Evolutionary conservation across 192 early-diverging fungal species (phyloP).

Genomic region (Coemansia asiatica): DNA sequence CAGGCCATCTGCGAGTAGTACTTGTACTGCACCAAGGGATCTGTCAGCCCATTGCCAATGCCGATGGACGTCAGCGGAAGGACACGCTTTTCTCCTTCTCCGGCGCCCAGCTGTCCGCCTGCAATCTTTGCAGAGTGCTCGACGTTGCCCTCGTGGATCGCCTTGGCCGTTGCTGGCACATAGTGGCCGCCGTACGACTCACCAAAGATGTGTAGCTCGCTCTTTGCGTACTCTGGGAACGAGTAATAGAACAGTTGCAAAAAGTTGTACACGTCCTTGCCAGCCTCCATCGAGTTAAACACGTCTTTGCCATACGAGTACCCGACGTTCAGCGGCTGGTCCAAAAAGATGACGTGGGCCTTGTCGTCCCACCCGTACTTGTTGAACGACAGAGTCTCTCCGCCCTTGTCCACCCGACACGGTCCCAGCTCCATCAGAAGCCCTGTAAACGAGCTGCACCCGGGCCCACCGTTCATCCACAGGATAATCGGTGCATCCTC

Average conservation of each 20-base stretch:
- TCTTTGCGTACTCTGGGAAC: conserved; percentile 76
- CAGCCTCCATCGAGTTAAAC: conserved; percentile 71
- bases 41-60: conserved; percentile 91
- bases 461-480: conserved; percentile 85
- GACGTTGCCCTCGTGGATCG: conserved; percentile 79
- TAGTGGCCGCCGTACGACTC: conserved; percentile 92
- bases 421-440: conserved; percentile 85
- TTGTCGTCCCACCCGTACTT: conserved; percentile 86
- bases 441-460: conserved; percentile 77
- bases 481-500: conserved; percentile 72
- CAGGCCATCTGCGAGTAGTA: conserved; percentile 80
- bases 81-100: conserved; percentile 51
- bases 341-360: conserved; percentile 82
- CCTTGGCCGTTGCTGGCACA: conserved; percentile 83
- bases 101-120: conserved; percentile 18
- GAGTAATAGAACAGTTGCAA: conserved; percentile 88
- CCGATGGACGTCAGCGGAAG: conserved; percentile 76
- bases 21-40: conserved; percentile 86
- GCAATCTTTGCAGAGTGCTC: conserved; percentile 35
- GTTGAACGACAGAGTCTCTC: conserved; percentile 67
- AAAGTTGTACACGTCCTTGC: conserved; percentile 87
- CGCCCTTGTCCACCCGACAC: conserved; percentile 78
- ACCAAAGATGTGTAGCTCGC: conserved; percentile 86
- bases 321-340: conserved; percentile 90
- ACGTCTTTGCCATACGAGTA: conserved; percentile 83